Percentiles rank a stretch among this genome's conserved stretches.
phyloP scores from a whole-genome alignment of 2,329 filamentous ascomycete genomes.

The Cercospora sojina region DNA sequence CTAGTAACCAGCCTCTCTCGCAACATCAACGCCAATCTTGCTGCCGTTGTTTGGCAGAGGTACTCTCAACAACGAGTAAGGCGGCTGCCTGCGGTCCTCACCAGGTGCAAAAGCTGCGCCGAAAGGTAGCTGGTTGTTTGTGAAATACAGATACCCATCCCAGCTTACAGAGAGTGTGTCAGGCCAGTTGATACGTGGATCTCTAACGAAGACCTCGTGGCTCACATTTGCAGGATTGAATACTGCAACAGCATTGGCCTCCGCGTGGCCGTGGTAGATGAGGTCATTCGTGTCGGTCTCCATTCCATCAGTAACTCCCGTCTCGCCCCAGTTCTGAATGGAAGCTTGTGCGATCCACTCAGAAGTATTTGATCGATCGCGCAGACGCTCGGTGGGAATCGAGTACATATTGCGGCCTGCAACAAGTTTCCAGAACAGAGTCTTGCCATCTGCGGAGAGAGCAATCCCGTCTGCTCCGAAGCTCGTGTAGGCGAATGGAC shows the following conservation, averaged over 20 bases:
- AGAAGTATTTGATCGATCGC: slow-evolving; percentile 39
- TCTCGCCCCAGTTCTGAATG: slow-evolving; percentile 47
- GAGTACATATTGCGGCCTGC: slow-evolving; percentile 48
- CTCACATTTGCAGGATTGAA: slow-evolving; percentile 50
- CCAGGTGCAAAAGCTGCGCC: slow-evolving; percentile 42
- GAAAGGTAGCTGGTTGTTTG: slow-evolving; percentile 51
- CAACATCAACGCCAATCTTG: slow-evolving; percentile 32
- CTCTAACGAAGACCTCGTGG: slow-evolving; percentile 46
- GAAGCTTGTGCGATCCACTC: slow-evolving; percentile 48
- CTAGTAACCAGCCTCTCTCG: slow-evolving; percentile 1
- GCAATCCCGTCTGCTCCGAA: slow-evolving; percentile 55
- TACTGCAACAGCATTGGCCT: slow-evolving; percentile 50
- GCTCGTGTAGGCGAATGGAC: slow-evolving; percentile 41
- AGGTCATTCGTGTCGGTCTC: slow-evolving; percentile 53
- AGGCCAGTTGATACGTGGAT: slow-evolving; percentile 51
- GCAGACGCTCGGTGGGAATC: slow-evolving; percentile 47
- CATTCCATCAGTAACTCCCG: slow-evolving; percentile 54
- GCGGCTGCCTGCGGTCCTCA: slow-evolving; percentile 44
- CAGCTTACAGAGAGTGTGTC: slow-evolving; percentile 45
- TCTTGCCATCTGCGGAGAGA: slow-evolving; percentile 49
- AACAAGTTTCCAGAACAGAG: slow-evolving; percentile 50
- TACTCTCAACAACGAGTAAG: slow-evolving; percentile 46
- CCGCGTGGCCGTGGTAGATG: slow-evolving; percentile 53
- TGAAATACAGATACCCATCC: slow-evolving; percentile 56
- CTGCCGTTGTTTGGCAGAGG: slow-evolving; percentile 46